Base-by-base conservation (phyloP, 495 filamentous ascomycete genomes). In the Cairneyella variabilis region DNA sequence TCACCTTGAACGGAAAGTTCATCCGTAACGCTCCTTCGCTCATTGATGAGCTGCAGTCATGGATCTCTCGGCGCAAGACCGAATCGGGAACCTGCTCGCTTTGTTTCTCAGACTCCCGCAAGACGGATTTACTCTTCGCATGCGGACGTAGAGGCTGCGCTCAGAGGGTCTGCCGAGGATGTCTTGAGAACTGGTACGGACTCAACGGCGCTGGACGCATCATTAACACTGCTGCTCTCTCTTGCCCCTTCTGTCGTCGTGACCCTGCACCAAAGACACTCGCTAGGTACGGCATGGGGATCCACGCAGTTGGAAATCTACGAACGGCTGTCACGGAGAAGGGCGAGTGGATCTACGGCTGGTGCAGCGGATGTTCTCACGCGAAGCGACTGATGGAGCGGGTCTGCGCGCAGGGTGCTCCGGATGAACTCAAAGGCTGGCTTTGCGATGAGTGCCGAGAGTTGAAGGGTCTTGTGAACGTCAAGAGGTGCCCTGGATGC, bases 171-270 rank as follows among this genome's bases (percentile, higher is more conserved):
- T 67, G 64, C 39, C 51, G 36, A 3, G 36, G 11, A 12, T 70
- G 64, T 49, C 46, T 60, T n/a, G 23, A 48, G 17, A n/a, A 32
- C 11, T 71, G 67, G 67, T 66, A 68, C 44, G 64, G 61, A 6
- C 21, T 59, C 28, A 66, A 66, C 55, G 43, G 8, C 4, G 30
- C 64, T 0, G 73, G 71, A 0, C 3, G 49, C 3, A 58, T 72
- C 0, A 65, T 76, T 64, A 73, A 75, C 57, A 62, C 64, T 2
- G 66, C 68, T 0, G 71, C 73, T 14, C 66, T 74, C 22, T 26
- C 30, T 1, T 75, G 73, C 47, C 71, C 72, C 2, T 75, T 76
- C 58, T 75, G 73, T 47, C 62, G 73, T 23, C 62, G 71, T 10
- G 45, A 46, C 21, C 71, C 71, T 1, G 56, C 61, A n/a, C 46